phyloP scores from a whole-genome alignment of 1,139 yeast species.

The Blastobotrys capitulatus region DNA sequence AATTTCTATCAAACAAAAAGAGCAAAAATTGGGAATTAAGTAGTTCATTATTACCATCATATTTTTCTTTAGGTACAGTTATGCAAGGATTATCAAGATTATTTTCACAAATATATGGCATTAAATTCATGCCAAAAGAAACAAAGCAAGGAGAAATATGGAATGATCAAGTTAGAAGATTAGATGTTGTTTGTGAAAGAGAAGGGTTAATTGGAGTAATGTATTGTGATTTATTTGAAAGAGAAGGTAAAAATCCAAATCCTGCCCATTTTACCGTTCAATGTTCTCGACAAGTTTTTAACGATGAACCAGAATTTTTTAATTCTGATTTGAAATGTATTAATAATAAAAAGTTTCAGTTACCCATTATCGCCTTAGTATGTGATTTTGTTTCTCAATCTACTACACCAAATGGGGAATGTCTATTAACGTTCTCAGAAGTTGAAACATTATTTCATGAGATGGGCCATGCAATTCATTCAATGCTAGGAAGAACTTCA shows the following conservation, averaged over 20 bases:
- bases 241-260: conserved; percentile 54
- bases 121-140: conserved; percentile 62
- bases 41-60: conserved; percentile 31
- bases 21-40: conserved; percentile 20
- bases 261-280: conserved; percentile 98
- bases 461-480: conserved; percentile 99
- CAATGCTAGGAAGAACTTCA: conserved; percentile 88
- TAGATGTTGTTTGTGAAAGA: conserved; percentile 59
- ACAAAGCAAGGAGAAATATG: conserved; percentile 77
- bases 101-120: conserved; percentile 68
- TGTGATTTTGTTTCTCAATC: conserved; percentile 55
- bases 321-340: conserved; percentile 10
- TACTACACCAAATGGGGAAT: conserved; percentile 24
- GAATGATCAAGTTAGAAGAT: conserved; percentile 80
- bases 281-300: conserved; percentile 72
- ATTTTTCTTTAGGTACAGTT: conserved; percentile 81
- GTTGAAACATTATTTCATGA: conserved; percentile 95
- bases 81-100: conserved; percentile 75
- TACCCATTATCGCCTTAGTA: conserved; percentile 84
- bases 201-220: conserved; percentile 59
- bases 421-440: conserved; percentile 64
- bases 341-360: conserved; percentile 51
- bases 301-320: conserved; percentile 37
- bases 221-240: conserved; percentile 61
- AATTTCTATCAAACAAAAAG: conserved; percentile 32